These are phyloP conservation scores for Fusarium bulbicola DNA, from an alignment of 2,329 filamentous ascomycete species.

Conservation along the genomic window DNA sequence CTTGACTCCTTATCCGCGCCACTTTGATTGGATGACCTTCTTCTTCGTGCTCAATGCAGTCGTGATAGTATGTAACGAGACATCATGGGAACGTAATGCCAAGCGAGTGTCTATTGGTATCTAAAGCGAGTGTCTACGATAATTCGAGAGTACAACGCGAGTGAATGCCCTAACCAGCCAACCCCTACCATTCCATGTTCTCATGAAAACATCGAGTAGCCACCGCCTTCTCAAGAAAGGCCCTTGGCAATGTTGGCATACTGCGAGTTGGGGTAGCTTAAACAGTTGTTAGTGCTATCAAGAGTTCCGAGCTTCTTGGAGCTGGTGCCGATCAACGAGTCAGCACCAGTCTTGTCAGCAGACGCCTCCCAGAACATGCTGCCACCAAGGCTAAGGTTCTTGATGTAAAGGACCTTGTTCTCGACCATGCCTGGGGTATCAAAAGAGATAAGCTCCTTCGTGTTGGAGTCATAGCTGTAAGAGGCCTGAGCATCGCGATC, in stretches of 20 bases:
- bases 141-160: not conserved
- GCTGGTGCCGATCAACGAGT: constrained; percentile 67
- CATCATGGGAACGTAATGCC: not conserved
- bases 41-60: too few relatives aligned
- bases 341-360: constrained; percentile 66
- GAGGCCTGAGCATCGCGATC: constrained; percentile 68
- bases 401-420: constrained; percentile 72
- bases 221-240: not conserved
- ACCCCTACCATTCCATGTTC: too few relatives aligned
- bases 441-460: constrained; percentile 74
- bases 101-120: not conserved
- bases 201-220: not conserved
- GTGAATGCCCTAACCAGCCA: not conserved
- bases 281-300: constrained; percentile 57
- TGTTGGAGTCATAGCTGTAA: constrained; percentile 72
- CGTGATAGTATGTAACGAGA: not conserved
- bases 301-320: constrained; percentile 53
- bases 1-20: not conserved
- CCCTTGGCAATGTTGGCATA: constrained; percentile 60
- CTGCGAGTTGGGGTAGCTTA: constrained; percentile 61
- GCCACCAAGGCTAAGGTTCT: constrained; percentile 70
- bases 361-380: constrained; percentile 89
- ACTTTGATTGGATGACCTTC: too few relatives aligned
- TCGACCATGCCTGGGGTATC: constrained; percentile 68
- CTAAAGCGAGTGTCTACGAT: not conserved